These are phyloP conservation scores for Cylindrotheca closterium DNA, from an alignment of 108 stramenopile genomes.

Conservation along the genomic window DNA sequence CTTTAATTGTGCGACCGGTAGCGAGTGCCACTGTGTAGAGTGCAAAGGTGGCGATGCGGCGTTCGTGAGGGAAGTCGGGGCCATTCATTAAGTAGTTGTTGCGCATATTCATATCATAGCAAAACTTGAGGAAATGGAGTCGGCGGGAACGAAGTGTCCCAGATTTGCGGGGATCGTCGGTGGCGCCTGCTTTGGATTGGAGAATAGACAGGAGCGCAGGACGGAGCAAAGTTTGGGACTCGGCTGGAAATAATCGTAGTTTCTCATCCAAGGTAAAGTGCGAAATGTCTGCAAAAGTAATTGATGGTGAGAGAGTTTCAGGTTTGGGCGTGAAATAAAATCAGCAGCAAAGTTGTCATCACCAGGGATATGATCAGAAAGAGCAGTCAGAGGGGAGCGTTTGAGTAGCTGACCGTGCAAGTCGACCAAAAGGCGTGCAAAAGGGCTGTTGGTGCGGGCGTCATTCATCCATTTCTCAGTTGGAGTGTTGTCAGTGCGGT, in stretches of 20 bases:
- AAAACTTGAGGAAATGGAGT: constrained; percentile 8
- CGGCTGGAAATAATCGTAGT: constrained; percentile 3
- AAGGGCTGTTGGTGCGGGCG: neutral
- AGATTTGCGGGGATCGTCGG: neutral
- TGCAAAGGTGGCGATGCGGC: neutral
- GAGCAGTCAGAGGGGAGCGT: neutral
- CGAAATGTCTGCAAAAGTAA: neutral
- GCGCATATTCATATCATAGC: neutral
- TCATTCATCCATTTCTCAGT: neutral
- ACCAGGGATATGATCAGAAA: neutral
- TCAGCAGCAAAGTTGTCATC: neutral
- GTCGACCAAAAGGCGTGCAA: neutral
- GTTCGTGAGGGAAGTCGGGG: neutral
- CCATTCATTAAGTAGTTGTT: neutral
- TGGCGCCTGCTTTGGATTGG: neutral
- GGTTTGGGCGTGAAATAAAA: constrained; percentile 3
- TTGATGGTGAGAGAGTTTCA: neutral
- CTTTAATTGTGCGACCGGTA: neutral
- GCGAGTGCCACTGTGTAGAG: neutral
- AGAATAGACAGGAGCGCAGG: constrained; percentile 1
- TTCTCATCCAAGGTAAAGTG: neutral
- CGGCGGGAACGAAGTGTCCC: constrained; percentile 7
- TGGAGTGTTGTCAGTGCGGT: neutral
- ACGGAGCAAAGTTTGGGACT: constrained; percentile 2
- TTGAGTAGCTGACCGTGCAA: neutral